Evolutionary conservation across 2,329 filamentous ascomycete species (phyloP).

Genomic region (Fusarium lateritium): DNA sequence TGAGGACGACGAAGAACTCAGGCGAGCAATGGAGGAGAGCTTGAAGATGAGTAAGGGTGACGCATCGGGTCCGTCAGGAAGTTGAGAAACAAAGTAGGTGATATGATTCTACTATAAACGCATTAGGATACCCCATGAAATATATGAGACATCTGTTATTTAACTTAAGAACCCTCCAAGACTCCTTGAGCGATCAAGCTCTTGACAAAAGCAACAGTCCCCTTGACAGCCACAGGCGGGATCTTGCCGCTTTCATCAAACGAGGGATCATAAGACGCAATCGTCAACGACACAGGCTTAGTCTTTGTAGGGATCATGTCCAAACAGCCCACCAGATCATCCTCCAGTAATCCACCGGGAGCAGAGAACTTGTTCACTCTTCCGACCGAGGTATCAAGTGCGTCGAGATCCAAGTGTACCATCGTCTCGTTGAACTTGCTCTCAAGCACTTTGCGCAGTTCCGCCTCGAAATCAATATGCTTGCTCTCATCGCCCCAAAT

Average conservation of each 20-base stretch:
- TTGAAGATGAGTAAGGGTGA: constrained; percentile 58
- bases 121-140: constrained; percentile 34
- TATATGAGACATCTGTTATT: not conserved
- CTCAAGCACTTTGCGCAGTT: constrained; percentile 24
- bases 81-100: constrained; percentile 19
- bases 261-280: constrained; percentile 45
- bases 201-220: constrained; percentile 27
- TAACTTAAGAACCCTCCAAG: not conserved
- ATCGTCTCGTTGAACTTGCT: constrained; percentile 40
- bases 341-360: constrained; percentile 52
- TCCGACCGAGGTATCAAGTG: constrained; percentile 53
- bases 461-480: constrained; percentile 33
- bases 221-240: constrained; percentile 36
- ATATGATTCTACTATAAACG: constrained; percentile 12
- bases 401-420: constrained; percentile 56
- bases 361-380: constrained; percentile 56
- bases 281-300: constrained; percentile 24
- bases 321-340: constrained; percentile 44
- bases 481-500: constrained; percentile 48
- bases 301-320: constrained; percentile 28
- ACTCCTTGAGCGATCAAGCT: constrained; percentile 24
- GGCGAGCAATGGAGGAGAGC: constrained; percentile 69
- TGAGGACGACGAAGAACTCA: constrained; percentile 70
- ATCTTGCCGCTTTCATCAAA: constrained; percentile 37
- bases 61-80: constrained; percentile 46